Base-by-base conservation (phyloP, 2,329 filamentous ascomycete species). In the Tolypocladium inflatum region DNA sequence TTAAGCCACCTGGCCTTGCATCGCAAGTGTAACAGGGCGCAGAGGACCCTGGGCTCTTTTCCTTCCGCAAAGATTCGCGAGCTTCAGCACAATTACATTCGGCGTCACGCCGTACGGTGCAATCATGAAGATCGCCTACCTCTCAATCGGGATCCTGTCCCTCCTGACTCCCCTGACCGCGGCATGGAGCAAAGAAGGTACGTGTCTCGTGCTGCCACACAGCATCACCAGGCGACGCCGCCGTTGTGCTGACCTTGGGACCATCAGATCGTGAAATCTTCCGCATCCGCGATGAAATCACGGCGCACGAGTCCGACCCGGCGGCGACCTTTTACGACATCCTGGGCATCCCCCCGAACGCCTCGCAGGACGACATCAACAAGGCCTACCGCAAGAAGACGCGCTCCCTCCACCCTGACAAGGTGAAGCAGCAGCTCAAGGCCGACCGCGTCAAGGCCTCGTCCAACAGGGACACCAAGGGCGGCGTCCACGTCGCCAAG, bases 281-380 rank as follows among this genome's bases (percentile, higher is more conserved):
- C 79, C 89, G 91, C 66, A 81, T 99, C 62, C 88, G 88, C 69
- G 91, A 97, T 76, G 94, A 97, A 72, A 83, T 99, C 58, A 76
- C 84, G 51, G 78, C 85, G 63, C 90, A 97, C 72, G 91, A 97
- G 72, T 58, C 68, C 39, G 91, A 94, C 59, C 68, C 79, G 55
- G 87, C 89, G 62, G 82, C 90, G 60, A 94, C 90, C 66, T 99
- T 99, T 76, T 99, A 99, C 83, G 87, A 95, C 70, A 94, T 96
- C 75, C 80, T 99, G 62, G 91, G 88, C 67, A 82, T 96, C 63
- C 78, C 81, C 55, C 78, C 85, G 60, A 81, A 80, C 59, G 93
- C 91, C 60, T 88, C 81, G 65, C 86, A 90, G 64, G 91, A 96
- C 62, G 90, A 96, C 62, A 89, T 99, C 76, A 91, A 87, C 78